Evolutionary conservation across 768 basidiomycete genomes (phyloP).

Genomic region (Wakefieldia striispora): DNA sequence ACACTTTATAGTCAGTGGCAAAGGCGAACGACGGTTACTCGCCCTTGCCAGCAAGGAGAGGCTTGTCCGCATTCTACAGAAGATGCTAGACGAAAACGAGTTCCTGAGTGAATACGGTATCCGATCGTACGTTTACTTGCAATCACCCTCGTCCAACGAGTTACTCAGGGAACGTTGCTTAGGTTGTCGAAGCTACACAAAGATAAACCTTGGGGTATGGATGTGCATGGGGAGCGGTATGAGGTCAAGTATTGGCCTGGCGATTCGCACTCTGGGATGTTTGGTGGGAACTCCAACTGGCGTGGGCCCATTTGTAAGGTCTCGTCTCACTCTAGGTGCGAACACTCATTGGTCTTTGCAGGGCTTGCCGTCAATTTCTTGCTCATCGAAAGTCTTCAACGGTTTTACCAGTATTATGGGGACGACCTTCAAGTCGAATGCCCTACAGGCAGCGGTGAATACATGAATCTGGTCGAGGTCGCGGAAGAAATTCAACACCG

Average conservation of each 20-base stretch:
- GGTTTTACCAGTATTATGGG: conserved; percentile 98
- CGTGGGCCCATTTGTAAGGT: conserved; percentile 81
- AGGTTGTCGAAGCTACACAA: conserved; percentile 90
- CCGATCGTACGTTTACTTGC: conserved; percentile 68
- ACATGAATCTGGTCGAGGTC: conserved; percentile 91
- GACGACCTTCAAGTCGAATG: conserved; percentile 93
- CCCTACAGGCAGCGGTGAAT: conserved; percentile 95
- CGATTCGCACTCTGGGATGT: conserved; percentile 96
- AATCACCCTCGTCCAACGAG: background rate
- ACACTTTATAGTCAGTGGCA: conserved; percentile 48
- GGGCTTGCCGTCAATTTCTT: conserved; percentile 98
- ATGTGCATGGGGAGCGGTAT: conserved; percentile 88
- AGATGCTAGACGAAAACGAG: conserved; percentile 97
- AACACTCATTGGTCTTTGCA: conserved; percentile 23
- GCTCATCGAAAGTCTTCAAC: conserved; percentile 92
- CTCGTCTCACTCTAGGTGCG: background rate
- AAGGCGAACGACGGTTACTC: conserved; percentile 81
- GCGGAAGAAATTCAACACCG: conserved; percentile 99
- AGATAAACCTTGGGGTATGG: conserved; percentile 91
- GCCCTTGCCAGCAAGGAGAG: conserved; percentile 93
- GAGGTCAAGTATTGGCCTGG: conserved; percentile 98
- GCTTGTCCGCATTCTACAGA: conserved; percentile 81
- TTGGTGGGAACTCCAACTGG: conserved; percentile 98
- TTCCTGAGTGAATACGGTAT: conserved; percentile 96
- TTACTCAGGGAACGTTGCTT: conserved; percentile 8